Evolutionary conservation across 1,284 basidiomycete species (phyloP).

Genomic region (Ganoderma meredithae): DNA sequence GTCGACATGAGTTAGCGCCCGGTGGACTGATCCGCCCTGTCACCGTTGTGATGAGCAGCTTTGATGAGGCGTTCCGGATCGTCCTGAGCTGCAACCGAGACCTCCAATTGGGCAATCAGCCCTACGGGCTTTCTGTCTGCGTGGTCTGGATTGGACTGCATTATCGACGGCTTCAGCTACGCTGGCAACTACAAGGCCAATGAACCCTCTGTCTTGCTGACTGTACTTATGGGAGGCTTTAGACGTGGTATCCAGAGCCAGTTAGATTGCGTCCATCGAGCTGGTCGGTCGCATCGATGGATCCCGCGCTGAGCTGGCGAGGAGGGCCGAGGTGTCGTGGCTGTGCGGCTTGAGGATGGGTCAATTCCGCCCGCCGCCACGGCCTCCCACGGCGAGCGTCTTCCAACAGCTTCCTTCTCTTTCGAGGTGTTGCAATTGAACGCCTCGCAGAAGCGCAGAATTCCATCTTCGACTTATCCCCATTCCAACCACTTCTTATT

Average conservation of each 20-base stretch:
- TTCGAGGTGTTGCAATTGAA: background rate
- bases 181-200: too few relatives aligned
- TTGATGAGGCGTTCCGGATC: background rate
- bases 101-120: too few relatives aligned
- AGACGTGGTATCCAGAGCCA: too few relatives aligned
- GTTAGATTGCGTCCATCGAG: too few relatives aligned
- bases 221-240: too few relatives aligned
- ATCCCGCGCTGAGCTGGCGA: conserved; percentile 57
- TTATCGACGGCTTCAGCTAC: too few relatives aligned
- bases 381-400: too few relatives aligned
- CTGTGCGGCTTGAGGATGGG: background rate
- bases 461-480: background rate
- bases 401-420: too few relatives aligned
- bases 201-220: too few relatives aligned
- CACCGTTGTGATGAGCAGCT: too few relatives aligned
- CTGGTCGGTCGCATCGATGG: conserved; percentile 54
- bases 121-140: too few relatives aligned
- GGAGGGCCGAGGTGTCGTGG: conserved; percentile 26
- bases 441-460: background rate
- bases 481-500: background rate
- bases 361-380: background rate
- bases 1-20: background rate
- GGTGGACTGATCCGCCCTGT: background rate
- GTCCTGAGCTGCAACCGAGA: conserved; percentile 53
- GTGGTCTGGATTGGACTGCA: too few relatives aligned